phyloP scores from a whole-genome alignment of 805 yeast species.

The Candida rishiriensis region DNA sequence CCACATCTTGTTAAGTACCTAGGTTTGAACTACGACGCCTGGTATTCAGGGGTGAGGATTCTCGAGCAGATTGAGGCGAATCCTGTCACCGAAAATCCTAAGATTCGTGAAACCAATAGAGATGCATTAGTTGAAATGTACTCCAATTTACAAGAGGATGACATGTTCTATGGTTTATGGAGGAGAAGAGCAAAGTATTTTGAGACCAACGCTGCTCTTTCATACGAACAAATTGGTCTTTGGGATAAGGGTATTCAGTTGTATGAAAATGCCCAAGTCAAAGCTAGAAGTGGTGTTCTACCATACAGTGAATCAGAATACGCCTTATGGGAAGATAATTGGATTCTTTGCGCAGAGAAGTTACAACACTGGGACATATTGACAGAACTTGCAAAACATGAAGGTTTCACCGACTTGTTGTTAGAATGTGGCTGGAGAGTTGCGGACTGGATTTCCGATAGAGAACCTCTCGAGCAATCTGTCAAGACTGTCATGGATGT shows the following conservation, averaged over 20 bases:
- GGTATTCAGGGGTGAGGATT: constrained; percentile 86
- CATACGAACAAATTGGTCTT: constrained; percentile 90
- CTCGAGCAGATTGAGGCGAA: constrained; percentile 60
- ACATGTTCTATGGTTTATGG: constrained; percentile 98
- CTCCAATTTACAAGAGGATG: constrained; percentile 85
- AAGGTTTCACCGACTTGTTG: constrained; percentile 90
- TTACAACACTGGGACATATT: constrained; percentile 97
- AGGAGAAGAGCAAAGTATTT: constrained; percentile 91
- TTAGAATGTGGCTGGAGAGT: constrained; percentile 99
- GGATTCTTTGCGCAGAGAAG: constrained; percentile 97
- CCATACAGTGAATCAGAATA: constrained; percentile 96
- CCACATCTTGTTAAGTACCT: constrained; percentile 90
- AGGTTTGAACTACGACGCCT: constrained; percentile 81
- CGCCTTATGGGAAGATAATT: constrained; percentile 96
- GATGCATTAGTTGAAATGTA: constrained; percentile 91
- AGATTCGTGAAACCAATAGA: constrained; percentile 76
- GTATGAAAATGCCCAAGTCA: constrained; percentile 94
- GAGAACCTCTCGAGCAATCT: constrained; percentile 90
- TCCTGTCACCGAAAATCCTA: constrained; percentile 52
- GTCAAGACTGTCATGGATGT: constrained; percentile 97
- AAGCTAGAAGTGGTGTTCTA: constrained; percentile 89
- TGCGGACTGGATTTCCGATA: constrained; percentile 95
- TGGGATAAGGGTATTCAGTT: constrained; percentile 93
- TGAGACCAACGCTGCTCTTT: constrained; percentile 88
- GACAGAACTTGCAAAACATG: constrained; percentile 95